phyloP scores from a whole-genome alignment of 2,329 filamentous ascomycete species.

The Dothistroma pini region DNA sequence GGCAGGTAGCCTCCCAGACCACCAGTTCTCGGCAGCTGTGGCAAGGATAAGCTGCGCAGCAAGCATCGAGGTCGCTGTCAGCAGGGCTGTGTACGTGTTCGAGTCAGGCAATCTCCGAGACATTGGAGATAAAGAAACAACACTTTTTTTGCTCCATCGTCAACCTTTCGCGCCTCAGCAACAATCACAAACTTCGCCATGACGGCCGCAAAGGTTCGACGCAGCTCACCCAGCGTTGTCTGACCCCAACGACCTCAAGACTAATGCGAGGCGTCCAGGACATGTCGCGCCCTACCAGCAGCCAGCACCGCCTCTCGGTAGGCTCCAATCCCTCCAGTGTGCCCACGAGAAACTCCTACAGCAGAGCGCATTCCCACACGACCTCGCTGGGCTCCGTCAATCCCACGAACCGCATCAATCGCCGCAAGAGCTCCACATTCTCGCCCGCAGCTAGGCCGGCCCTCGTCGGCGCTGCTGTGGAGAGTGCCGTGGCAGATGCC shows the following conservation, averaged over 20 bases:
- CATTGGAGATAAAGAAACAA: constrained; percentile 1
- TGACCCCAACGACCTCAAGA: background rate
- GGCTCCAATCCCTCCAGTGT: constrained; percentile 59
- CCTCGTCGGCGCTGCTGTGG: constrained; percentile 65
- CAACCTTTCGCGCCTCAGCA: background rate
- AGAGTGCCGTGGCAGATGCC: constrained; percentile 59
- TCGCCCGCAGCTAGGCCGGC: constrained; percentile 69
- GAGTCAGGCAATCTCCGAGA: constrained; percentile 2
- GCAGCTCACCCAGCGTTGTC: constrained; percentile 1
- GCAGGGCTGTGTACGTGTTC: constrained; percentile 2
- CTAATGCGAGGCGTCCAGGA: constrained; percentile 6
- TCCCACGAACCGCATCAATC: constrained; percentile 78
- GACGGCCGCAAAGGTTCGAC: constrained; percentile 11
- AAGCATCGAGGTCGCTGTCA: background rate
- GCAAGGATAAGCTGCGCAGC: background rate
- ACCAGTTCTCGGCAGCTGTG: background rate
- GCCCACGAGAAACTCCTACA: constrained; percentile 61
- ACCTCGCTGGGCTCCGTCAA: constrained; percentile 74
- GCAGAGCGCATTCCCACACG: constrained; percentile 75
- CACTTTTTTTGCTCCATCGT: background rate
- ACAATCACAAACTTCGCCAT: constrained; percentile 3
- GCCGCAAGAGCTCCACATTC: constrained; percentile 88
- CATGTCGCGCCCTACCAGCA: constrained; percentile 28
- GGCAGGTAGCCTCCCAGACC: background rate
- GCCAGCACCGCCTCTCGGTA: constrained; percentile 45